Conservation (phyloP, 129 eudicot species). For the Lactuca saligna region DNA sequence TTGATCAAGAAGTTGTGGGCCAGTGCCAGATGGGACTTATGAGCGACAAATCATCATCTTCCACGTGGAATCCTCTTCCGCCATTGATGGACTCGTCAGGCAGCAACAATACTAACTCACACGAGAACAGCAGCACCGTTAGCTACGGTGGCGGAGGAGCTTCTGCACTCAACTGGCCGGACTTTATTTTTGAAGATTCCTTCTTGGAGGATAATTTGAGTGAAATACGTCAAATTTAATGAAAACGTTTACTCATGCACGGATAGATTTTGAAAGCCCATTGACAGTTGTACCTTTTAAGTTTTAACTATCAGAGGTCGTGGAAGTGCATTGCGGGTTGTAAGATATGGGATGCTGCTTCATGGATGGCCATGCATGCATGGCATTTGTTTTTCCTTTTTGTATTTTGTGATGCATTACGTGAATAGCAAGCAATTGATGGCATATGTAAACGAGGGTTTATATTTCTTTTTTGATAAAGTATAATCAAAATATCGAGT, state of each 20-base stretch:
- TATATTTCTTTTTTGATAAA: conserved; percentile 3
- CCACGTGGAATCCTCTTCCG: conserved; percentile 21
- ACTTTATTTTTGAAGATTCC: conserved; percentile 31
- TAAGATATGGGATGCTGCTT: conserved; percentile 6
- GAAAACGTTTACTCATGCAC: not conserved
- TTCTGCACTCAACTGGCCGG: conserved; percentile 31
- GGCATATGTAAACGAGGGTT: conserved; percentile 15
- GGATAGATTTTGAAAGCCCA: not conserved
- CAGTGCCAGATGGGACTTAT: conserved; percentile 24
- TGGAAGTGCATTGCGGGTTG: conserved; percentile 14
- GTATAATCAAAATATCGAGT: not conserved
- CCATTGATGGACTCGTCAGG: conserved; percentile 22
- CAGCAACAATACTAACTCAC: conserved; percentile 23
- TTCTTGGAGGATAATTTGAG: conserved; percentile 32
- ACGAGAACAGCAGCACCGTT: conserved; percentile 31
- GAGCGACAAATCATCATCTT: conserved; percentile 28
- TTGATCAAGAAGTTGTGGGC: conserved; percentile 26
- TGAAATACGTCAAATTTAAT: conserved; percentile 15
- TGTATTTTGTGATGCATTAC: conserved; percentile 17
- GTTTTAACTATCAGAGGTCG: not conserved
- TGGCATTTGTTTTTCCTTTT: conserved; percentile 19
- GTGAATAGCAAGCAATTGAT: conserved; percentile 22
- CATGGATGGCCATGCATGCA: conserved; percentile 28
- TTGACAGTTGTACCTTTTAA: not conserved
- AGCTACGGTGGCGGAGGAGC: conserved; percentile 23